These are phyloP conservation scores for Hymenoscyphus fraxineus DNA, from an alignment of 2,329 filamentous ascomycete species.

Conservation along the genomic window DNA sequence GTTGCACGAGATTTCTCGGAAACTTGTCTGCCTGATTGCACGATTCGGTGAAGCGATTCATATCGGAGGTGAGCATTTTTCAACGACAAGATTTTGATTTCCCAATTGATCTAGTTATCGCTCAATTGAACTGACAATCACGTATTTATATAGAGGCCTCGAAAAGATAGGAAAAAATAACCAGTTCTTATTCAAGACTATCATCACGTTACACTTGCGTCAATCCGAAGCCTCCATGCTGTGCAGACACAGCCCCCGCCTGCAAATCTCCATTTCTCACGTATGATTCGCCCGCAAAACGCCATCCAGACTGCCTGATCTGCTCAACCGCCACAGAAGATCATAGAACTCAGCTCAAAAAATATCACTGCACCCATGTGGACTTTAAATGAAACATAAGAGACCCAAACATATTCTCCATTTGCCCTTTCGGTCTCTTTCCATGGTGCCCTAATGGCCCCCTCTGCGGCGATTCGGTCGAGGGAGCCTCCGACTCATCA, in stretches of 20 bases:
- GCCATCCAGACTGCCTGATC: not conserved
- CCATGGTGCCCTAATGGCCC: not conserved
- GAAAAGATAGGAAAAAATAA: not conserved
- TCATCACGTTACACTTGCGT: not conserved
- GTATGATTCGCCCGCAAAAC: not conserved
- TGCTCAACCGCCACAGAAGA: not conserved
- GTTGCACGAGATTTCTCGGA: not conserved
- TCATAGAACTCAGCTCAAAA: not conserved
- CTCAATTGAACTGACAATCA: not conserved
- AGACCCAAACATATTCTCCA: not conserved
- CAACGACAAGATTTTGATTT: not conserved
- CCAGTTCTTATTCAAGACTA: not conserved
- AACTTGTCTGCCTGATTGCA: not conserved
- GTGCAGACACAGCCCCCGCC: not conserved
- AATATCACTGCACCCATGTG: not conserved
- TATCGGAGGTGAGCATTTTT: not conserved
- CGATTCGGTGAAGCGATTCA: not conserved
- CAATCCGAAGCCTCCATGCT: not conserved
- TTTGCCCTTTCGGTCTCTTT: not conserved
- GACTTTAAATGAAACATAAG: not conserved
- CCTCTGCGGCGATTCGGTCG: not conserved
- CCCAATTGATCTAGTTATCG: not conserved
- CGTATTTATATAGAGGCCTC: not conserved
- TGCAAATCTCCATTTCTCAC: not conserved
- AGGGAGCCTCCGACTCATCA: not conserved